A percentile compares a stretch with the other conserved stretches of the same genome.
Conservation (phyloP, 345 rosid genomes). For the Sisymbrium altissimum region DNA sequence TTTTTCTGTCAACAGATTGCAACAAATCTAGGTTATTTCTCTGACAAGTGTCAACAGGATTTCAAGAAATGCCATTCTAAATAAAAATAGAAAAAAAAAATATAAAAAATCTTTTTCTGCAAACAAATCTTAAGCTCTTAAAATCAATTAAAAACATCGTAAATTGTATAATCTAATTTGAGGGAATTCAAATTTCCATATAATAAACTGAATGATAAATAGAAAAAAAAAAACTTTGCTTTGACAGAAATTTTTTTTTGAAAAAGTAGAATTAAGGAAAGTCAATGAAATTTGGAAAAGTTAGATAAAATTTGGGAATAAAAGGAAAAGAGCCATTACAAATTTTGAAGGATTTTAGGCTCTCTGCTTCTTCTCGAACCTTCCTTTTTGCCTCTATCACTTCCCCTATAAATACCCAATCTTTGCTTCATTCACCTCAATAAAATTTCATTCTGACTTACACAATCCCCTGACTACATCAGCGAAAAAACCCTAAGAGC, state of each 20-base stretch:
- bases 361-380: constrained; percentile 6
- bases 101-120: not conserved
- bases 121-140: not conserved
- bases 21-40: not conserved
- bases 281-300: not conserved
- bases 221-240: not conserved
- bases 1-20: not conserved
- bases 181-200: not conserved
- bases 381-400: not conserved
- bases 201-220: not conserved
- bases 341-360: not conserved
- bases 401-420: constrained; percentile 12
- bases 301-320: not conserved
- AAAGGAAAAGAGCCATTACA: not conserved
- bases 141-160: not conserved
- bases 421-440: not conserved
- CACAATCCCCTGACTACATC: not conserved
- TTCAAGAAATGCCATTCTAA: not conserved
- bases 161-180: not conserved
- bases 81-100: not conserved
- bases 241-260: too few species aligned
- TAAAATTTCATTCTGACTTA: not conserved
- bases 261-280: too few species aligned
- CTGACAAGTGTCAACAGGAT: not conserved
- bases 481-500: not conserved